Evolutionary conservation across 139 green algal genomes (phyloP), one percentile per base, ranked within the genome.

Genomic region (Micromonas commoda): DNA sequence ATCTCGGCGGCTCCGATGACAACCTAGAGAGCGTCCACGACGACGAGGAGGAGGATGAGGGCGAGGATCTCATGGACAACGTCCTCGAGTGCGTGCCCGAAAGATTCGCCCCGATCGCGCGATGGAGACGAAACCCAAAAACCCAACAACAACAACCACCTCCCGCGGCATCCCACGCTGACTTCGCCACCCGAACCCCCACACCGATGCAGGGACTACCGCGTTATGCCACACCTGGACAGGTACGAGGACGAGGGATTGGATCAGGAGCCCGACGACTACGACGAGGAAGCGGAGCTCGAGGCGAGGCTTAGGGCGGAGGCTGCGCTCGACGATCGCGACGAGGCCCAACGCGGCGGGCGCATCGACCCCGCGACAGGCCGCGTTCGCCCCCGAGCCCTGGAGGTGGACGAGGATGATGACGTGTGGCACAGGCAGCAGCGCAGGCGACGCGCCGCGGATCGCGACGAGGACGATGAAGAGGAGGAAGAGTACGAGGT

Each of bases 241-340:
- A 57, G 78, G 28, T 98, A 97, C 77, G 94, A 98, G 63, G 66
- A 52, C 1, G 88, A 89, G n/a, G 94, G 89, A 19, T 68, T 98
- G 0, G 89, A 89, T 1, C 86, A 83, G 9, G 79, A 85, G 9
- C 86, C 90, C 19, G 86, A 91, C 28, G 88, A 92, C 23, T 65
- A 87, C 3, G 87, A 88, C 2, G 72, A 84, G 20, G 91, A 90
- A 72, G 79, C 88, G 57, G 68, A 75, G 3, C 65, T 88, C 64
- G 84, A 77, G 20, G 87, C 86, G 16, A 77, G 91, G 20, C 53
- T 85, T 73, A 83, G 87, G 0, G 94, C 93, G 3, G 94, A 98
- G 76, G 73, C 73, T 51, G 90, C 90, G 63, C 79, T 98, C 60
- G 85, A 90, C 2, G 73, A 85, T 2, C 73, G 90, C 0, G 81